These are phyloP conservation scores for Fraxinus cuspidata DNA, from an alignment of 257 asterid genomes.

Conservation along the genomic window DNA sequence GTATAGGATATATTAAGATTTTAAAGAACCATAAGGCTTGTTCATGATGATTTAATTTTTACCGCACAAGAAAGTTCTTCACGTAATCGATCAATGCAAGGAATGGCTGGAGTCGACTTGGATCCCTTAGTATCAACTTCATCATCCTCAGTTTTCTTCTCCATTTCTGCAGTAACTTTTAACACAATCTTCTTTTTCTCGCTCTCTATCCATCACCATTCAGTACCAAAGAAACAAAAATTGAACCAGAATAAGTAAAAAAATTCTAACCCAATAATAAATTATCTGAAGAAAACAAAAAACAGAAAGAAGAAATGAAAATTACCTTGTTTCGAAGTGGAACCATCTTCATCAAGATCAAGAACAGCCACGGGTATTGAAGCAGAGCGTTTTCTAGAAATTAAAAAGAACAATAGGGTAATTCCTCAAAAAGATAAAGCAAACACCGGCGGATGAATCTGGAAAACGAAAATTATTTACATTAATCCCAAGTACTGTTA, in stretches of 20 bases:
- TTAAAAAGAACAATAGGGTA: neutral
- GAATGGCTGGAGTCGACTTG: conserved; percentile 38
- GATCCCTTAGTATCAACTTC: neutral
- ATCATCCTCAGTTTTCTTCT: neutral
- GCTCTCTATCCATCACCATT: neutral
- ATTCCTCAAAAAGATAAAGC: neutral
- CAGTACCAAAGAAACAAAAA: neutral
- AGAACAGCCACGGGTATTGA: conserved; percentile 40
- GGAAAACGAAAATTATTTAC: neutral
- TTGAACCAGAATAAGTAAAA: neutral
- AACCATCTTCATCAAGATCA: conserved; percentile 27
- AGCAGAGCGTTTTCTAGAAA: conserved; percentile 34
- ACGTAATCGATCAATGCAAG: conserved; percentile 81
- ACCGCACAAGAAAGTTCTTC: conserved; percentile 99
- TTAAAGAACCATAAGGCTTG: neutral
- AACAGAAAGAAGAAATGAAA: neutral
- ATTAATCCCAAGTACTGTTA: neutral
- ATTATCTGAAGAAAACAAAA: neutral
- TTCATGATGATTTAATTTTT: conserved; percentile 23
- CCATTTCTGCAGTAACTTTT: neutral
- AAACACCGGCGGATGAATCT: neutral
- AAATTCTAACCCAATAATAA: neutral
- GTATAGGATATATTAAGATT: too few species aligned
- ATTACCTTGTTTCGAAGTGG: conserved; percentile 52
- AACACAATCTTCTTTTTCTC: neutral